A percentile compares a stretch with the other conserved stretches of the same genome.
Conservation (phyloP, 2,329 filamentous ascomycete species). For the Aspergillus sp. region DNA sequence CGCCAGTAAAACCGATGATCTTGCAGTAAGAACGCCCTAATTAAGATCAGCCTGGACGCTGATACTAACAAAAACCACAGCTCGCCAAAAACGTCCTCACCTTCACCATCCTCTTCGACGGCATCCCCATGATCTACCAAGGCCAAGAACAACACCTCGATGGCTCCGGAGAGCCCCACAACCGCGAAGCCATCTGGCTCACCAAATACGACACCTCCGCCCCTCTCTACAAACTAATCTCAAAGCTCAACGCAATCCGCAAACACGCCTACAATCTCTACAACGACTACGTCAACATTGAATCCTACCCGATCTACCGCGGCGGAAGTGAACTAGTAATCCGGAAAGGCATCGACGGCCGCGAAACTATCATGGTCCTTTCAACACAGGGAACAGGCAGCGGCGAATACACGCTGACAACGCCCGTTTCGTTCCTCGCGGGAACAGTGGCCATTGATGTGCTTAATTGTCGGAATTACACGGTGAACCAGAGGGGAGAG, state of each 20-base stretch:
- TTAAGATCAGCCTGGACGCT: neutral
- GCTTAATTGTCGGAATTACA: conserved; percentile 21
- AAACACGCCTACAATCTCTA: conserved; percentile 33
- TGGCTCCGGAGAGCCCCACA: conserved; percentile 42
- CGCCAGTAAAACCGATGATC: conserved; percentile 46
- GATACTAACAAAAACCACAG: conserved; percentile 6
- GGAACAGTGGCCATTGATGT: conserved; percentile 21
- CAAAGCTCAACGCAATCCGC: conserved; percentile 38
- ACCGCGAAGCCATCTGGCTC: conserved; percentile 52
- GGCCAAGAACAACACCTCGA: conserved; percentile 58
- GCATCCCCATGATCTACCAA: conserved; percentile 60
- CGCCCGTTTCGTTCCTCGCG: conserved; percentile 23
- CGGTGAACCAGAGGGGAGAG: conserved; percentile 17
- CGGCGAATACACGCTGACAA: conserved; percentile 21
- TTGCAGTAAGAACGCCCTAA: conserved; percentile 23
- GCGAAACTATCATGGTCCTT: conserved; percentile 38
- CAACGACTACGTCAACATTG: conserved; percentile 31
- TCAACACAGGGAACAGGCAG: conserved; percentile 35
- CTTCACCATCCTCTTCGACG: conserved; percentile 54
- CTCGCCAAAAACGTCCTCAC: conserved; percentile 56
- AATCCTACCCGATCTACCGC: conserved; percentile 34
- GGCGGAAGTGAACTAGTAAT: conserved; percentile 39
- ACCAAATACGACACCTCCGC: conserved; percentile 40
- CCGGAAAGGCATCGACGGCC: conserved; percentile 38
- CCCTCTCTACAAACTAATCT: conserved; percentile 33